Evolutionary conservation across 805 yeast genomes (phyloP).

Genomic region (Saccharomycopsis schoenii): DNA sequence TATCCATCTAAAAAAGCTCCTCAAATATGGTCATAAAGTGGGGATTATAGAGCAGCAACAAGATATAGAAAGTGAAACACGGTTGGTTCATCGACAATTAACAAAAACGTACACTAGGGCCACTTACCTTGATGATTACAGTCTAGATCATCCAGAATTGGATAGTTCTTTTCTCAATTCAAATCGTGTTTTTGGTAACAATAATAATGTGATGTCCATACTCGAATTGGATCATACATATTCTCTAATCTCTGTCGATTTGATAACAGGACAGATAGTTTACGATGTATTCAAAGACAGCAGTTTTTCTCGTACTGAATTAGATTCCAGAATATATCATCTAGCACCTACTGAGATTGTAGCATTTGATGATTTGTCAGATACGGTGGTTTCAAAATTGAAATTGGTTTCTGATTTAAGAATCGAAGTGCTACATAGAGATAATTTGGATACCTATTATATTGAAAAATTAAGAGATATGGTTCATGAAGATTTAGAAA

Average conservation of each 20-base stretch:
- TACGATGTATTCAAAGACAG: conserved; percentile 64
- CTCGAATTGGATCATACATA: conserved; percentile 18
- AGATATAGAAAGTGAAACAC: conserved; percentile 43
- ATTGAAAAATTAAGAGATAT: background rate
- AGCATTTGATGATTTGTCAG: conserved; percentile 30
- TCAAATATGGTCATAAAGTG: conserved; percentile 66
- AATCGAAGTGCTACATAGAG: background rate
- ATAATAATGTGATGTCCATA: conserved; percentile 7
- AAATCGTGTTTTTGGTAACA: conserved; percentile 24
- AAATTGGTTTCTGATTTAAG: conserved; percentile 22
- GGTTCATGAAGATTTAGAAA: background rate
- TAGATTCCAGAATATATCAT: conserved; percentile 67
- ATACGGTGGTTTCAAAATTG: conserved; percentile 9
- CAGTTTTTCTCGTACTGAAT: conserved; percentile 37
- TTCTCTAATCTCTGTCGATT: conserved; percentile 55
- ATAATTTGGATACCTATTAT: background rate
- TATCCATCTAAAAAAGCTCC: conserved; percentile 63
- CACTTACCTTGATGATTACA: conserved; percentile 55
- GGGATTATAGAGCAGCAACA: conserved; percentile 69
- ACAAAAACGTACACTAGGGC: conserved; percentile 73
- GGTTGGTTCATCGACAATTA: conserved; percentile 61
- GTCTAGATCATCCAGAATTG: conserved; percentile 1
- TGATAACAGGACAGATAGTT: conserved; percentile 65
- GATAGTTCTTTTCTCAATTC: conserved; percentile 21
- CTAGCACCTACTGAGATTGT: conserved; percentile 72